These are phyloP conservation scores for Willaertia magna DNA, from an alignment of 208 protist species.

Conservation along the genomic window DNA sequence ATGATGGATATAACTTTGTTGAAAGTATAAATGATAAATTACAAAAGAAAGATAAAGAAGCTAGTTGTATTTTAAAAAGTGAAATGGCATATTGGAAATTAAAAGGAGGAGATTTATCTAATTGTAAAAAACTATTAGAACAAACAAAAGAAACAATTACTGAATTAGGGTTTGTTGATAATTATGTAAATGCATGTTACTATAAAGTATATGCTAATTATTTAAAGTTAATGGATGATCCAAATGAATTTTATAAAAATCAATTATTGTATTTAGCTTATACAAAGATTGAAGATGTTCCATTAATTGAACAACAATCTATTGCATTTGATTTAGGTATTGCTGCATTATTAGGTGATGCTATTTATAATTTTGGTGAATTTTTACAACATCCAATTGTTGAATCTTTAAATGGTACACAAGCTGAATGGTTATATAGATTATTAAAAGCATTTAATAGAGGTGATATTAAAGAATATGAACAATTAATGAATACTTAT, in stretches of 20 bases:
- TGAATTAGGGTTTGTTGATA: conserved; percentile 1
- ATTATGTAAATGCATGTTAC: background rate
- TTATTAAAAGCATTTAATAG: conserved; percentile 52
- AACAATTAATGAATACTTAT: conserved; percentile 29
- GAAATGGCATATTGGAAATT: conserved; percentile 7
- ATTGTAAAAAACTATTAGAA: background rate
- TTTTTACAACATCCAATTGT: conserved; percentile 49
- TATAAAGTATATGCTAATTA: background rate
- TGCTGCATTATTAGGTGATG: conserved; percentile 46
- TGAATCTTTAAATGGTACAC: conserved; percentile 35
- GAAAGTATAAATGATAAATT: background rate
- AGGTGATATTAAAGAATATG: conserved; percentile 46
- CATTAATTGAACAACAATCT: conserved; percentile 16
- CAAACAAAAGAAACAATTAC: background rate
- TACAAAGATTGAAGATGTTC: conserved; percentile 33
- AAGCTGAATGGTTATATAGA: conserved; percentile 41
- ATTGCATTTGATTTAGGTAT: conserved; percentile 54
- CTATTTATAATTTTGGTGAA: conserved; percentile 67
- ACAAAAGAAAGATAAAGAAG: background rate
- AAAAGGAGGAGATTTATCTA: background rate
- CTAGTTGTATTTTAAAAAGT: background rate
- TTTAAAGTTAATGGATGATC: conserved; percentile 26
- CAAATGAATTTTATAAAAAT: conserved; percentile 50
- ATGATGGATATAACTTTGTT: background rate
- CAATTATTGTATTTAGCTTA: conserved; percentile 50